Conservation (phyloP, 139 green algal species). For the Chlamydomonas asymmetrica region DNA sequence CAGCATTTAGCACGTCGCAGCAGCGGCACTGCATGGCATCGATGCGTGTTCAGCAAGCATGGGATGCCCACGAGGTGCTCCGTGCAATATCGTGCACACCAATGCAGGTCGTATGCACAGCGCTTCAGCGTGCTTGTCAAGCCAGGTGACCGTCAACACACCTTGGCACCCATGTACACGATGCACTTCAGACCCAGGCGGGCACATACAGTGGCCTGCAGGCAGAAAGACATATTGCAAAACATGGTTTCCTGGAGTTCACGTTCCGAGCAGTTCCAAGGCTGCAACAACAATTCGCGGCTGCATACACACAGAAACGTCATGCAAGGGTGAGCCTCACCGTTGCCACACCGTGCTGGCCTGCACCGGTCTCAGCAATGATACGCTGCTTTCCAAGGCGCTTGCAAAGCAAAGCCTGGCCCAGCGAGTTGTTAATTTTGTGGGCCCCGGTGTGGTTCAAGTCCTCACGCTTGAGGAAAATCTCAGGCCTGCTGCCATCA, state of each 20-base stretch:
- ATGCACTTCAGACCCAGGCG: conserved; percentile 94
- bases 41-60: no score
- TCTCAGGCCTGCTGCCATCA: conserved; percentile 65
- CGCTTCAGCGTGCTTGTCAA: no score
- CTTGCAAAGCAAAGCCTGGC: conserved; percentile 92
- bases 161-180: conserved; percentile 98
- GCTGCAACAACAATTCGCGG: no score
- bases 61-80: no score
- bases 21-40: no score
- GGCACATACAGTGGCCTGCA: conserved; percentile 94
- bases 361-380: conserved; percentile 97
- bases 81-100: no score
- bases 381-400: conserved; percentile 95
- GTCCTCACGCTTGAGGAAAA: conserved; percentile 99
- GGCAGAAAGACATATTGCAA: neutral
- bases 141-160: neutral
- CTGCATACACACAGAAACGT: no score
- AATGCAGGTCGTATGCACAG: no score
- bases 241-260: conserved; percentile 2
- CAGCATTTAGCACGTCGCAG: no score
- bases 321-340: no score
- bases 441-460: conserved; percentile 99
- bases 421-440: conserved; percentile 99
- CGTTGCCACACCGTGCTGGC: conserved; percentile 98
- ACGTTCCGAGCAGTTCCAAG: no score